These are phyloP conservation scores for Sanghuangporus weigelae DNA, from an alignment of 1,284 basidiomycete genomes.

Conservation along the genomic window DNA sequence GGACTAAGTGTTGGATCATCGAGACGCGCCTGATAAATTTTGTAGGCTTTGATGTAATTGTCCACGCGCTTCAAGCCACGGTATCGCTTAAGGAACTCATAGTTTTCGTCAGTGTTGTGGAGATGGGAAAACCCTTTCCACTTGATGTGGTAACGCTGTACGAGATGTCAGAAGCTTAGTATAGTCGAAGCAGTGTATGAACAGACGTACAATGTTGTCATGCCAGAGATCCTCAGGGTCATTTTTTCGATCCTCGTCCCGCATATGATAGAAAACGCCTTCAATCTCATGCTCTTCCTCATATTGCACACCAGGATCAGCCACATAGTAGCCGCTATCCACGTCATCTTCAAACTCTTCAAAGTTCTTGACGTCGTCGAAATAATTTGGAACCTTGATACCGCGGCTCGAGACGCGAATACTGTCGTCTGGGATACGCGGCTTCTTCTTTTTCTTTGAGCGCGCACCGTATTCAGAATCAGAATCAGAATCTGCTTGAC, in stretches of 20 bases:
- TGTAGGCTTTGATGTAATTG: conserved; percentile 94
- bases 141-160: conserved; percentile 90
- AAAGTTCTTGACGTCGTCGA: conserved; percentile 79
- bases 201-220: conserved; percentile 70
- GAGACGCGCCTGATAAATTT: conserved; percentile 68
- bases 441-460: conserved; percentile 82
- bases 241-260: conserved; percentile 74
- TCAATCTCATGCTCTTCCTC: conserved; percentile 88
- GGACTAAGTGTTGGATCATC: conserved; percentile 64
- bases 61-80: conserved; percentile 95
- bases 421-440: conserved; percentile 53
- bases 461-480: conserved; percentile 87
- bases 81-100: conserved; percentile 92
- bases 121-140: conserved; percentile 94
- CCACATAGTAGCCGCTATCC: conserved; percentile 44
- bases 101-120: conserved; percentile 96
- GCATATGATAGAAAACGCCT: conserved; percentile 73
- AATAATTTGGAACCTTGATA: conserved; percentile 79
- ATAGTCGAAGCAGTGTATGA: conserved; percentile 16
- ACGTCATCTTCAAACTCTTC: conserved; percentile 71
- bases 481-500: conserved; percentile 59
- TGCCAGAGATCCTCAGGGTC: conserved; percentile 80
- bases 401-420: conserved; percentile 79
- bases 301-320: conserved; percentile 42
- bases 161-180: not conserved